These are phyloP conservation scores for Boletus rubescentipes DNA, from an alignment of 768 basidiomycete genomes.

Conservation along the genomic window DNA sequence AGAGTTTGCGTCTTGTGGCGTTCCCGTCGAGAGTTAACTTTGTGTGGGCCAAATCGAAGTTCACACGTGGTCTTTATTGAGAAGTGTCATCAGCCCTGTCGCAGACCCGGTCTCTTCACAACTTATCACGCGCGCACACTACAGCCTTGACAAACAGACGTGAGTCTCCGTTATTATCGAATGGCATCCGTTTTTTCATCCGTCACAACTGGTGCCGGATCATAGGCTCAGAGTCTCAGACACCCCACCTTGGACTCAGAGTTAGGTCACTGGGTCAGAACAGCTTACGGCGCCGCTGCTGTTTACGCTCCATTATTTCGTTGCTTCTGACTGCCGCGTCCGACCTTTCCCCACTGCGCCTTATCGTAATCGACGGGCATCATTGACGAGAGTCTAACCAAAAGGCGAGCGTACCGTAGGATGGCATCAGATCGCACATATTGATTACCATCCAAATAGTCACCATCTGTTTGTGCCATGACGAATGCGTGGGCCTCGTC, in stretches of 20 bases:
- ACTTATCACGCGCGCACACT: neutral
- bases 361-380: slow-evolving; percentile 20
- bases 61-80: slow-evolving; percentile 6
- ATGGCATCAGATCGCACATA: neutral
- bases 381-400: slow-evolving; percentile 2
- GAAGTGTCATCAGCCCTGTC: slow-evolving; percentile 8
- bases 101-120: neutral
- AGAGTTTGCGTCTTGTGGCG: slow-evolving; percentile 17
- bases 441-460: neutral
- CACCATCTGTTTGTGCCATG: slow-evolving; percentile 12
- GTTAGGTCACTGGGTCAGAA: no score
- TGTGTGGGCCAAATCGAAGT: neutral
- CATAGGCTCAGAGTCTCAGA: neutral
- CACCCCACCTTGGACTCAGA: no score
- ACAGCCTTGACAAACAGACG: neutral
- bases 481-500: slow-evolving; percentile 6
- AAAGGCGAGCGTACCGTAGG: neutral
- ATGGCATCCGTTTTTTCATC: neutral
- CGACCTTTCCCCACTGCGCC: slow-evolving; percentile 22
- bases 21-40: slow-evolving; percentile 7
- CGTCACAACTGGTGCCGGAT: neutral
- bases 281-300: slow-evolving; percentile 10
- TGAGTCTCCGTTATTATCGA: neutral
- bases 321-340: slow-evolving; percentile 1
- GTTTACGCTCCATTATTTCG: neutral